Conservation (phyloP, 306 rosid genomes). For the Citrullus mucosospermus region DNA sequence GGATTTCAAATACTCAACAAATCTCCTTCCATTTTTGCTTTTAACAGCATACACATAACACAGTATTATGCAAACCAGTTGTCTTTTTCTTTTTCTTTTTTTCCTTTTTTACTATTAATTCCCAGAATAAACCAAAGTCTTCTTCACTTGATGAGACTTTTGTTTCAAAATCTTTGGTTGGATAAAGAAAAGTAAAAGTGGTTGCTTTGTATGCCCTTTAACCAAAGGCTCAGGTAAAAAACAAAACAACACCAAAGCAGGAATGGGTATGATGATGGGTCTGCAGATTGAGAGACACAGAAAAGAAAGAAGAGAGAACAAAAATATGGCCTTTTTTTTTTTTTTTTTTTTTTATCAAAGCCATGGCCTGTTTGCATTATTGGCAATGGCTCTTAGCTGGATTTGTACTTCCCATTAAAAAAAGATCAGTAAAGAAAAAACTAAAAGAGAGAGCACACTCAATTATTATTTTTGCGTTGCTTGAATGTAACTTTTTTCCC, state of each 20-base stretch:
- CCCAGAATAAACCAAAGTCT: neutral
- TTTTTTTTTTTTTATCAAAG: neutral
- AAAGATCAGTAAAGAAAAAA: too few relatives aligned
- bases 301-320: neutral
- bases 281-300: neutral
- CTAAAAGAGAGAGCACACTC: neutral
- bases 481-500: neutral
- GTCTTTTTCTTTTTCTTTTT: neutral
- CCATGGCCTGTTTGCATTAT: conserved; percentile 1
- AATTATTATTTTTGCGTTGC: neutral
- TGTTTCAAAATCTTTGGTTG: neutral
- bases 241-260: neutral
- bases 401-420: neutral
- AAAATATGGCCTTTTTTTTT: neutral
- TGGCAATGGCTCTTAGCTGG: conserved; percentile 2
- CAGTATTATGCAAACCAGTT: neutral
- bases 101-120: neutral
- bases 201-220: neutral
- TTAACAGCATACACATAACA: neutral
- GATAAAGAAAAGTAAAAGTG: neutral
- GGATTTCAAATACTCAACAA: neutral
- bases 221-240: neutral
- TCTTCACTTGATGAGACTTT: neutral
- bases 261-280: neutral
- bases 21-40: neutral